Percentiles rank a stretch among this genome's conserved stretches.
phyloP scores from a whole-genome alignment of 2,329 filamentous ascomycete genomes.

The Aspergillus melleus region DNA sequence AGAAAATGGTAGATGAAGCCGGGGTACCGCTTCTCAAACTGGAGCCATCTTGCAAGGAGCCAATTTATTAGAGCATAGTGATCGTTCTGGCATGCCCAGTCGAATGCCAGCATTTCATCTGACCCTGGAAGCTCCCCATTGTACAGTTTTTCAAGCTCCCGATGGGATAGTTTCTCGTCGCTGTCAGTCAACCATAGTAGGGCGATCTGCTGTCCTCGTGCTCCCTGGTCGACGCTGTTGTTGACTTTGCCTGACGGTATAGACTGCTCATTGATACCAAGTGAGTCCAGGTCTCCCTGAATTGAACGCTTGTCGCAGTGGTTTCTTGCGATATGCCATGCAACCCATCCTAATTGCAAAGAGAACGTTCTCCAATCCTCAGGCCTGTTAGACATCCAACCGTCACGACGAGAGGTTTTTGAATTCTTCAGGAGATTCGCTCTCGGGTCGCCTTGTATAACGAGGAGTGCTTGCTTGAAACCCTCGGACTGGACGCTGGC shows the following conservation, averaged over 20 bases:
- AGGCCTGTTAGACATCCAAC: constrained; percentile 13
- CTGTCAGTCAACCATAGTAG: constrained; percentile 19
- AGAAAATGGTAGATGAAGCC: constrained; percentile 10
- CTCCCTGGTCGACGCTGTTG: not conserved
- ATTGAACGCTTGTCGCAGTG: constrained; percentile 2
- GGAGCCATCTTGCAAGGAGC: constrained; percentile 17
- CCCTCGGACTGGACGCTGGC: constrained; percentile 12
- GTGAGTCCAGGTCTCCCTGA: constrained; percentile 1
- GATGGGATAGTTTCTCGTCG: not conserved
- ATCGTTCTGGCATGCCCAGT: constrained; percentile 14
- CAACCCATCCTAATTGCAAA: constrained; percentile 26
- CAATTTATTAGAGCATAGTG: constrained; percentile 19
- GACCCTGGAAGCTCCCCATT: constrained; percentile 1
- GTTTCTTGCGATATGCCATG: constrained; percentile 21
- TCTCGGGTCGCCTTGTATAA: constrained; percentile 17
- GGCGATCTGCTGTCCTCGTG: constrained; percentile 3
- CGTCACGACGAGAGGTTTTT: not conserved
- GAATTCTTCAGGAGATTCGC: constrained; percentile 6
- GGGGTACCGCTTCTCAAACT: constrained; percentile 10
- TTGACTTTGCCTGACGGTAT: not conserved
- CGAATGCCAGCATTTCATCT: constrained; percentile 7
- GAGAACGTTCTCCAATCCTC: constrained; percentile 22
- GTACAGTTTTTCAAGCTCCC: not conserved
- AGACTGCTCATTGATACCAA: constrained; percentile 1
- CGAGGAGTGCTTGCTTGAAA: not conserved